Evolutionary conservation across 768 basidiomycete genomes (phyloP).

Genomic region (Podaxis sp.): DNA sequence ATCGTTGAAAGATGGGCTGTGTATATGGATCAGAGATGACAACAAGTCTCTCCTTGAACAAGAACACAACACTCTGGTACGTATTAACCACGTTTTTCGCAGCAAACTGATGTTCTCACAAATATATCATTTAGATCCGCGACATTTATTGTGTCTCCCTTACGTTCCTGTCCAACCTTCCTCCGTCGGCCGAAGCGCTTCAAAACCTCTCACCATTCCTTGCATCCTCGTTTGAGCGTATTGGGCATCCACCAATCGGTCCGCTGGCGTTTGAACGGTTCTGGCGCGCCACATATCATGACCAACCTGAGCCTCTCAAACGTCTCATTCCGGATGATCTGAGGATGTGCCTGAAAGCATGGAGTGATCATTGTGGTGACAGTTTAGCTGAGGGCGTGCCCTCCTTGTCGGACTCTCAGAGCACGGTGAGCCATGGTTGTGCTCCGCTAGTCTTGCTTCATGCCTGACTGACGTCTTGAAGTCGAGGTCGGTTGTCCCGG

Average conservation of each 20-base stretch:
- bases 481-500: conserved; percentile 6
- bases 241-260: conserved; percentile 45
- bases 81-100: conserved; percentile 18
- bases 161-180: conserved; percentile 31
- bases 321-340: conserved; percentile 39
- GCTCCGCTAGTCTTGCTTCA: not conserved
- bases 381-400: conserved; percentile 46
- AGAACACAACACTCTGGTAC: conserved; percentile 49
- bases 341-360: conserved; percentile 42
- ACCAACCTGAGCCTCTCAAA: conserved; percentile 33
- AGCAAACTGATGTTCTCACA: not conserved
- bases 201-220: conserved; percentile 43
- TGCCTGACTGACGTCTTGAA: not conserved
- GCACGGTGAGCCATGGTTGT: conserved; percentile 1
- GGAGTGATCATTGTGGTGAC: conserved; percentile 45
- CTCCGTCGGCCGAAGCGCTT: conserved; percentile 41
- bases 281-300: conserved; percentile 57
- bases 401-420: conserved; percentile 24
- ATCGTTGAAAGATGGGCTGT: conserved; percentile 36
- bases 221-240: conserved; percentile 46
- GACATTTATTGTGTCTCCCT: conserved; percentile 46
- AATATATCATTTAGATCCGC: conserved; percentile 24
- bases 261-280: conserved; percentile 53
- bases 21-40: conserved; percentile 54
- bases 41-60: conserved; percentile 34